phyloP scores from a whole-genome alignment of 1,139 yeast genomes.

The Arxiozyma bovina region DNA sequence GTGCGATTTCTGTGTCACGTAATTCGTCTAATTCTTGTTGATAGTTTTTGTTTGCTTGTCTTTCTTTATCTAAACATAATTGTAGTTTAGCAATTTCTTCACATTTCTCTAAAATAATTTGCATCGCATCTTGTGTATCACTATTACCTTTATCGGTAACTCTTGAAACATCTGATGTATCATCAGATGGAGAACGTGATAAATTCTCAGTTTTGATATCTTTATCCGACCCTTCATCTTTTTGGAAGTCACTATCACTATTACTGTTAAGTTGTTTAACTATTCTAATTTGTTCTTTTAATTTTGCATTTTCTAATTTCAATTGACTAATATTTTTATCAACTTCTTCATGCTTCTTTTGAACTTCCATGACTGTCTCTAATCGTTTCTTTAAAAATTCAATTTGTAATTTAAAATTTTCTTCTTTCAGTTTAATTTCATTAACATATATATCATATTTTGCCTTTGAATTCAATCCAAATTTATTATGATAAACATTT shows the following conservation, averaged over 20 bases:
- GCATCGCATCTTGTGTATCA: constrained; percentile 6
- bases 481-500: constrained; percentile 52
- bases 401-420: constrained; percentile 38
- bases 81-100: constrained; percentile 21
- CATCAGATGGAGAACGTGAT: not conserved
- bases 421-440: constrained; percentile 42
- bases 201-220: no score
- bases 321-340: constrained; percentile 37
- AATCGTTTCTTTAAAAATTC: constrained; percentile 46
- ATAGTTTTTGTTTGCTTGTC: constrained; percentile 9
- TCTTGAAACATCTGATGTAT: not conserved
- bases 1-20: constrained; percentile 9
- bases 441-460: constrained; percentile 40
- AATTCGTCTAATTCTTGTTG: constrained; percentile 10
- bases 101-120: constrained; percentile 19
- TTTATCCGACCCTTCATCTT: not conserved
- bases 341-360: constrained; percentile 32
- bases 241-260: constrained; percentile 12
- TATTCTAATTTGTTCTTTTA: constrained; percentile 38
- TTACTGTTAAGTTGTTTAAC: not conserved
- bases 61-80: constrained; percentile 15
- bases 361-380: constrained; percentile 10
- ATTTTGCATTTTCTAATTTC: constrained; percentile 39
- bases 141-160: not conserved
- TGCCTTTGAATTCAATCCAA: constrained; percentile 54